Evolutionary conservation across 2,329 filamentous ascomycete species (phyloP).

Genomic region (Cadophora malorum): DNA sequence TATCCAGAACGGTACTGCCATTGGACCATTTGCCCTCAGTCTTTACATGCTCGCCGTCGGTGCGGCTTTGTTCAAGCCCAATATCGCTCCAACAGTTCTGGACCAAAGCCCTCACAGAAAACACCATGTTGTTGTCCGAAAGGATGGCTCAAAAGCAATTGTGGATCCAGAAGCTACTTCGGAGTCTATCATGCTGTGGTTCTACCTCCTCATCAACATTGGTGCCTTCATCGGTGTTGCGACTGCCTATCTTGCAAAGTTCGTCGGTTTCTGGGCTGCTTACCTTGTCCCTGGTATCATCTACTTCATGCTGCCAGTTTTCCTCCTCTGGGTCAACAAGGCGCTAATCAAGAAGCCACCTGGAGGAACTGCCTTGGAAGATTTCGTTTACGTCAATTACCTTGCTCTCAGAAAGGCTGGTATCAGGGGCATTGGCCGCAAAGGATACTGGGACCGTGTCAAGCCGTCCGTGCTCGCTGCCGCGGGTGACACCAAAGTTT

Average conservation of each 20-base stretch:
- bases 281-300: constrained; percentile 71
- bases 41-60: constrained; percentile 32
- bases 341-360: constrained; percentile 68
- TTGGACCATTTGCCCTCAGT: constrained; percentile 47
- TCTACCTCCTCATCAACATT: constrained; percentile 72
- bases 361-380: constrained; percentile 67
- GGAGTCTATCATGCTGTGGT: constrained; percentile 64
- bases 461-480: constrained; percentile 52
- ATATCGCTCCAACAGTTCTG: constrained; percentile 67
- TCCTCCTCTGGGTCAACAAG: constrained; percentile 64
- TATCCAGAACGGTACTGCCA: constrained; percentile 45
- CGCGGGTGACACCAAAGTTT: constrained; percentile 52
- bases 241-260: constrained; percentile 50
- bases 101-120: constrained; percentile 58
- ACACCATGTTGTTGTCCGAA: constrained; percentile 52
- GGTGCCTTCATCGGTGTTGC: constrained; percentile 59
- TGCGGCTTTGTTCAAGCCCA: constrained; percentile 71
- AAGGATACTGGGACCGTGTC: constrained; percentile 61
- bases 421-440: constrained; percentile 60
- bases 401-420: constrained; percentile 56
- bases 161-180: constrained; percentile 64
- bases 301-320: constrained; percentile 66
- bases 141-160: constrained; percentile 64
- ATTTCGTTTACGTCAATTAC: constrained; percentile 52
- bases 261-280: constrained; percentile 68